Base-by-base conservation (phyloP, 1,139 yeast species). In the Debaryomyces coudertii region DNA sequence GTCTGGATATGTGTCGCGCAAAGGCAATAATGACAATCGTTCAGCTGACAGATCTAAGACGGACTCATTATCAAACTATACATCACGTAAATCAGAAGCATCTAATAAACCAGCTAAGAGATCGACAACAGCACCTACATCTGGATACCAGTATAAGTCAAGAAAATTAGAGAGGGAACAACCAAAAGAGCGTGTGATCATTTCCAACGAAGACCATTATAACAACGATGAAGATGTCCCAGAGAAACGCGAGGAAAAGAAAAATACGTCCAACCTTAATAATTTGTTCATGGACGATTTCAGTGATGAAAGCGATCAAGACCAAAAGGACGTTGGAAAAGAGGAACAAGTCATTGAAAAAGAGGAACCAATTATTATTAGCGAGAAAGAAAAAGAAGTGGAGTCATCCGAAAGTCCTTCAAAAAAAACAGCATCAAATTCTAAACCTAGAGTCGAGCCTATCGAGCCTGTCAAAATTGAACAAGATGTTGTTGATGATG, bases 121-220 rank as follows among this genome's bases (percentile, higher is more conserved):
- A 25, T 37, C 49, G 23, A 14, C 47, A 9, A 44, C 53, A 4
- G 53, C 54, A 22, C 56, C 57, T 1, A 44, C 49, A 3, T 34
- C 57, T 4, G 52, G 53, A 4, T 71, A 66, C 52, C 68, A 66
- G 43, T 73, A 74, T 51, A 71, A 72, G 51, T 73, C 78, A 2
- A 57, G 79, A 22, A 74, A 74, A 45, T 33, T 54, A 14, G 71
- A 69, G 36, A 55, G 51, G 11, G 56, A 53, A 30, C 61, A 59
- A 30, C 73, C 73, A 2, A 67, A 60, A 42, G 77, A 73, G 42
- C 58, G 74, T 36, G 74, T 73, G 15, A 67, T 73, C 2, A 57
- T 68, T 7, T 67, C 77, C 0, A 47, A 47, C 33, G 53, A 47
- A 5, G 57, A 53, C 3, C 25, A 57, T 28, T 56, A 55, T 28